These are phyloP conservation scores for Pseudevernia furfuracea DNA, from an alignment of 495 filamentous ascomycete genomes.

Conservation along the genomic window DNA sequence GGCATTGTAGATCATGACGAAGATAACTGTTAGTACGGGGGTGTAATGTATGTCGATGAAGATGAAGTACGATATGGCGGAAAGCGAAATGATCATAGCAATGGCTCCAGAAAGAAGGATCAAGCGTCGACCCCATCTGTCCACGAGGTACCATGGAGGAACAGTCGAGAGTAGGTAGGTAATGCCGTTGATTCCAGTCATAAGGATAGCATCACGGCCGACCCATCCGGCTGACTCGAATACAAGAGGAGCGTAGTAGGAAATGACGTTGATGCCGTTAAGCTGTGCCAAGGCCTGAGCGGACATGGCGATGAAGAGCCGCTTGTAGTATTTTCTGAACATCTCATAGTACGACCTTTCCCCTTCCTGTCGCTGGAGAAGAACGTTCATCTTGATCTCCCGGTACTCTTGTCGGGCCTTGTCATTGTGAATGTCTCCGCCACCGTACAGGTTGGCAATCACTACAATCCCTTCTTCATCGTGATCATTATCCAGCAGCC, in stretches of 20 bases:
- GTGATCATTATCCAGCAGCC: slow-evolving; percentile 95
- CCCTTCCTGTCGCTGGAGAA: slow-evolving; percentile 87
- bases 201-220: slow-evolving; percentile 83
- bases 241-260: slow-evolving; percentile 93
- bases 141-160: slow-evolving; percentile 95
- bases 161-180: slow-evolving; percentile 86
- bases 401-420: slow-evolving; percentile 90
- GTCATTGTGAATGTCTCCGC: slow-evolving; percentile 85
- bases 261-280: slow-evolving; percentile 99
- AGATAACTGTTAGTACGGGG: slow-evolving; percentile 75
- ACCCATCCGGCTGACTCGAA: slow-evolving; percentile 94
- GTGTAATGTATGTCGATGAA: slow-evolving; percentile 73
- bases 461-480: slow-evolving; percentile 98
- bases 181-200: slow-evolving; percentile 95
- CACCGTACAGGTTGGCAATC: slow-evolving; percentile 94
- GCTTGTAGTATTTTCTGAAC: slow-evolving; percentile 86
- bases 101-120: slow-evolving; percentile 89
- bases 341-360: slow-evolving; percentile 88
- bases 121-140: slow-evolving; percentile 80
- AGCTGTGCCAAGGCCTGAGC: slow-evolving; percentile 92
- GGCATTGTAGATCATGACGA: slow-evolving; percentile 98
- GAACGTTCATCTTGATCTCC: slow-evolving; percentile 96
- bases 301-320: slow-evolving; percentile 98
- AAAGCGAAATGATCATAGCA: slow-evolving; percentile 85
- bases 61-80: slow-evolving; percentile 90